These are phyloP conservation scores for Fraxinus nigra DNA, from an alignment of 305 asterid species.

Conservation along the genomic window DNA sequence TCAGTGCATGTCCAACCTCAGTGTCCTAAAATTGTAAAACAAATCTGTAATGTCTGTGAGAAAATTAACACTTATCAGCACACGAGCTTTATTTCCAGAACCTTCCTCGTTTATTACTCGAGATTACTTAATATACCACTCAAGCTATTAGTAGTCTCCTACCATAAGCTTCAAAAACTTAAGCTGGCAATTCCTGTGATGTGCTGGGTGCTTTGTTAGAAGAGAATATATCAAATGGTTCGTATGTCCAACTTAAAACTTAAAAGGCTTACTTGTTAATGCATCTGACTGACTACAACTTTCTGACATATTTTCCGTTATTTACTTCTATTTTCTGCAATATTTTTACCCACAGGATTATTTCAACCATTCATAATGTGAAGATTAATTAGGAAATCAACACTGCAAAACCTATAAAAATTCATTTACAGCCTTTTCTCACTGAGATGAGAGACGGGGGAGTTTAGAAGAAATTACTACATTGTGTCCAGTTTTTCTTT, in stretches of 20 bases:
- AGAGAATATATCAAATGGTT: neutral
- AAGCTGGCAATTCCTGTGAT: neutral
- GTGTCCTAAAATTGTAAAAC: neutral
- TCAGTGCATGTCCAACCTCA: neutral
- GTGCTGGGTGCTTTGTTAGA: neutral
- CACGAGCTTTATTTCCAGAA: neutral
- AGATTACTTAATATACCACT: neutral
- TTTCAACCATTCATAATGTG: neutral
- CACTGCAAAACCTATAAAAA: neutral
- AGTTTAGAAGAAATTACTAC: neutral
- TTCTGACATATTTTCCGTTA: neutral
- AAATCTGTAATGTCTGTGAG: neutral
- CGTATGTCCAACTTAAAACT: neutral
- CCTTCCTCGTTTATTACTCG: neutral
- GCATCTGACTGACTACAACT: neutral
- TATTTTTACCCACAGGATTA: neutral
- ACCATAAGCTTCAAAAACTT: neutral
- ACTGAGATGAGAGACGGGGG: neutral
- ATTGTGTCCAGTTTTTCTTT: neutral
- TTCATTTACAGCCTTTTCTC: neutral
- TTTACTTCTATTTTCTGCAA: neutral
- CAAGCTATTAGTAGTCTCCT: neutral
- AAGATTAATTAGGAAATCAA: neutral
- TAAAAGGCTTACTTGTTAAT: neutral
- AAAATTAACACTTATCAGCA: neutral